These are phyloP conservation scores for Zygosaccharomyces rouxii DNA, from an alignment of 805 yeast genomes.

Conservation along the genomic window DNA sequence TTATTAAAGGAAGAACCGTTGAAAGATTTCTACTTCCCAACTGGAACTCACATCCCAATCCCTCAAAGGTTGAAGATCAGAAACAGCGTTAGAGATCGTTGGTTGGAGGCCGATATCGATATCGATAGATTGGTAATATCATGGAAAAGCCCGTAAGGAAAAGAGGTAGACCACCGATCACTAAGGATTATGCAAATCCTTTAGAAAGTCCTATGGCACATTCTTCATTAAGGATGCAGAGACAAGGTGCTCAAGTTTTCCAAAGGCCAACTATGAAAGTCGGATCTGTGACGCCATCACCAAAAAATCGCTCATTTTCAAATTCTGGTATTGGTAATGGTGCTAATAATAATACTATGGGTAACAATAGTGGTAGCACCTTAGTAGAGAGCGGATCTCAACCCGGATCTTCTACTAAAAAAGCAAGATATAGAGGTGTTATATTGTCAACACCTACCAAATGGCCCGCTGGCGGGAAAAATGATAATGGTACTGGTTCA, in stretches of 20 bases:
- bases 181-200: conserved; percentile 34
- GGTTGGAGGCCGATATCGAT: background rate
- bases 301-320: conserved; percentile 18
- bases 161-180: conserved; percentile 37
- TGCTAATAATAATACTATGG: conserved; percentile 6
- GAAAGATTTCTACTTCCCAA: background rate
- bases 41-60: background rate
- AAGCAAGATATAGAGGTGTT: conserved; percentile 31
- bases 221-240: conserved; percentile 33
- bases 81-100: background rate
- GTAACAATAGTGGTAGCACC: conserved; percentile 2
- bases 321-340: conserved; percentile 1
- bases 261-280: conserved; percentile 36
- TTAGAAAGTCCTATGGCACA: conserved; percentile 37
- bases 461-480: conserved; percentile 8
- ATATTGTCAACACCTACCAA: conserved; percentile 26
- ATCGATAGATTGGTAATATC: background rate
- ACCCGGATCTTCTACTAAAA: conserved; percentile 16
- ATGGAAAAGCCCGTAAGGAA: conserved; percentile 20
- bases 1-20: conserved; percentile 5
- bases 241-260: conserved; percentile 25
- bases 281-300: conserved; percentile 28
- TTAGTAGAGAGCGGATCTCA: conserved; percentile 1
- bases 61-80: background rate
- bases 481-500: conserved; percentile 5